These are phyloP conservation scores for Cryphonectria japonica DNA, from an alignment of 2,329 filamentous ascomycete genomes.

Conservation along the genomic window DNA sequence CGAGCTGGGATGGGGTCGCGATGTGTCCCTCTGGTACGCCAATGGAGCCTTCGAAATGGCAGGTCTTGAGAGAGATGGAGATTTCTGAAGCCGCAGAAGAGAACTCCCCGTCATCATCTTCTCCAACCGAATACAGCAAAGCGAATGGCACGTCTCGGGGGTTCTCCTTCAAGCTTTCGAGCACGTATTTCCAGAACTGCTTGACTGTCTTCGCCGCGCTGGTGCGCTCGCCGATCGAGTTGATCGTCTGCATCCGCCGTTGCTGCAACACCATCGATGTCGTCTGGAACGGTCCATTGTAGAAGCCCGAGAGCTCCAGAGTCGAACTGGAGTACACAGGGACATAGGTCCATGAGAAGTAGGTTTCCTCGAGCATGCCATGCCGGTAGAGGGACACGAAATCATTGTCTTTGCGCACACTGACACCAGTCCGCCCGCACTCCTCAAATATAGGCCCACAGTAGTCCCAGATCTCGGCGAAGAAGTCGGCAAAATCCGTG, in stretches of 20 bases:
- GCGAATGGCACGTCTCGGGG: conserved; percentile 46
- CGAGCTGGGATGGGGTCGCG: conserved; percentile 40
- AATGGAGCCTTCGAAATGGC: conserved; percentile 42
- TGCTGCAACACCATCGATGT: conserved; percentile 41
- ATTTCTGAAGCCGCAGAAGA: conserved; percentile 41
- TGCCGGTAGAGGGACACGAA: conserved; percentile 39
- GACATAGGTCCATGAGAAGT: conserved; percentile 44
- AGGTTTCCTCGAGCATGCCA: conserved; percentile 45
- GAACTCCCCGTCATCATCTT: conserved; percentile 41
- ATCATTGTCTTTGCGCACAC: conserved; percentile 41
- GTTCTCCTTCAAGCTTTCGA: conserved; percentile 41
- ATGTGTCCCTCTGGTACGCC: conserved; percentile 41
- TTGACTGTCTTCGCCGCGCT: conserved; percentile 40
- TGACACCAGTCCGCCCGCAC: conserved; percentile 41
- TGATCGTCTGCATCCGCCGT: conserved; percentile 41
- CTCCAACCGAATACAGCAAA: conserved; percentile 45
- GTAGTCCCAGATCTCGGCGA: conserved; percentile 52
- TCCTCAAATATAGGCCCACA: conserved; percentile 40
- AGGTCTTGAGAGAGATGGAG: conserved; percentile 42
- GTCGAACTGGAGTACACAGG: conserved; percentile 43
- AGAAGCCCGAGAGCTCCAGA: conserved; percentile 41
- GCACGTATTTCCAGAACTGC: conserved; percentile 40
- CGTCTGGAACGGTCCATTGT: conserved; percentile 45
- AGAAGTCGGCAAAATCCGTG: conserved; percentile 58
- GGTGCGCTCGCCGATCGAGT: conserved; percentile 38